Evolutionary conservation across 2,329 filamentous ascomycete genomes (phyloP).

Genomic region (Thelonectria blattea): DNA sequence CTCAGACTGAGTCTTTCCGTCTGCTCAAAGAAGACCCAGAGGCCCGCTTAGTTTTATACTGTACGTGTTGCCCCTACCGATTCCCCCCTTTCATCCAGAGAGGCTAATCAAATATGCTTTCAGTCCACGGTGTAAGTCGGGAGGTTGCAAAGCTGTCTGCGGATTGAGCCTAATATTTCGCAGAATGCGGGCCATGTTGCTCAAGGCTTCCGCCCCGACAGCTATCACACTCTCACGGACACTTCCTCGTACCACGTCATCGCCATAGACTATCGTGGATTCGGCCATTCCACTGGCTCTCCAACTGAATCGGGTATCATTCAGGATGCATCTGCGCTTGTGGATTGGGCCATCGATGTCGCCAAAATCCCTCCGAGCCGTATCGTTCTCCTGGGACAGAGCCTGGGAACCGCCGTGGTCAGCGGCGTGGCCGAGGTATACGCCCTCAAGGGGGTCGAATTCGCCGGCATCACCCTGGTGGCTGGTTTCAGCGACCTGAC

Average conservation of each 20-base stretch:
- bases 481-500: conserved; percentile 80
- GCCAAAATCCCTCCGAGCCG: conserved; percentile 70
- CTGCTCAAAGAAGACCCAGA: conserved; percentile 68
- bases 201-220: conserved; percentile 75
- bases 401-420: conserved; percentile 84
- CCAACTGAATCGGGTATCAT: conserved; percentile 85
- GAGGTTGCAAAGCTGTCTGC: neutral
- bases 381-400: conserved; percentile 85
- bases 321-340: conserved; percentile 73
- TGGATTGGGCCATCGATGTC: conserved; percentile 73
- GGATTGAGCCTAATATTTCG: conserved; percentile 28
- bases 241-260: conserved; percentile 80
- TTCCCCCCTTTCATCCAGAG: neutral
- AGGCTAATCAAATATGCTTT: conserved; percentile 12
- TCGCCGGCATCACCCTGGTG: conserved; percentile 81
- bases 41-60: conserved; percentile 68
- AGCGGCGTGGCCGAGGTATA: conserved; percentile 77
- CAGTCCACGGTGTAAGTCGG: conserved; percentile 67
- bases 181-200: conserved; percentile 87
- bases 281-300: conserved; percentile 78
- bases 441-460: conserved; percentile 64
- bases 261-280: conserved; percentile 91
- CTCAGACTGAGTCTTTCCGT: conserved; percentile 62
- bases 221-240: conserved; percentile 78
- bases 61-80: conserved; percentile 49